Evolutionary conservation across 352 stramenopile species (phyloP).

Genomic region (Globisporangium ultimum): DNA sequence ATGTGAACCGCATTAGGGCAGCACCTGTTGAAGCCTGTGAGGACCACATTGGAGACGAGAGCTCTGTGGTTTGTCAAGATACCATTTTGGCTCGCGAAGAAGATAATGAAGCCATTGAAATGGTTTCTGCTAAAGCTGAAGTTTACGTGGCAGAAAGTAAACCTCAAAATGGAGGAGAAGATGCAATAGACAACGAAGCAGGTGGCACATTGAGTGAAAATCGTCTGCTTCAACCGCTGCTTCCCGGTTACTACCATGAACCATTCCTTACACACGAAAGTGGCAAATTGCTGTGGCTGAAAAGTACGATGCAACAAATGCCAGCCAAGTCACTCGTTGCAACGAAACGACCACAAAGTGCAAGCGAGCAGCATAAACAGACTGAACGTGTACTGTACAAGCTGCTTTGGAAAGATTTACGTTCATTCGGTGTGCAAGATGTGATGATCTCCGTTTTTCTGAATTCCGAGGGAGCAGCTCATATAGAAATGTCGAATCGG

Average conservation of each 20-base stretch:
- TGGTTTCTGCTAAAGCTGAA: too few relatives aligned
- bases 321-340: neutral
- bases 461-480: constrained; percentile 26
- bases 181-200: too few relatives aligned
- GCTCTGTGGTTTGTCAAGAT: too few relatives aligned
- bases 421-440: constrained; percentile 9
- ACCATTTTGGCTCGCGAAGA: too few relatives aligned
- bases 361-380: neutral
- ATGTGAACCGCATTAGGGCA: neutral
- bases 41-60: neutral
- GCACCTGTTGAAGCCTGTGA: neutral
- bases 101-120: too few relatives aligned
- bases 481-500: constrained; percentile 14
- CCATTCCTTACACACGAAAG: constrained; percentile 12
- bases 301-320: neutral
- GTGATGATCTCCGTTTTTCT: constrained; percentile 33
- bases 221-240: constrained; percentile 3
- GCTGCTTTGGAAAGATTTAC: constrained; percentile 38
- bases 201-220: too few relatives aligned
- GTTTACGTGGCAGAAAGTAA: too few relatives aligned
- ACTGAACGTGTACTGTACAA: constrained; percentile 32
- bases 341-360: neutral
- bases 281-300: neutral
- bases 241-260: constrained; percentile 15
- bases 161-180: neutral